Percentiles rank a stretch among this genome's conserved stretches.
Conservation (phyloP, 208 protist species). For the Naegleria gruberi region DNA sequence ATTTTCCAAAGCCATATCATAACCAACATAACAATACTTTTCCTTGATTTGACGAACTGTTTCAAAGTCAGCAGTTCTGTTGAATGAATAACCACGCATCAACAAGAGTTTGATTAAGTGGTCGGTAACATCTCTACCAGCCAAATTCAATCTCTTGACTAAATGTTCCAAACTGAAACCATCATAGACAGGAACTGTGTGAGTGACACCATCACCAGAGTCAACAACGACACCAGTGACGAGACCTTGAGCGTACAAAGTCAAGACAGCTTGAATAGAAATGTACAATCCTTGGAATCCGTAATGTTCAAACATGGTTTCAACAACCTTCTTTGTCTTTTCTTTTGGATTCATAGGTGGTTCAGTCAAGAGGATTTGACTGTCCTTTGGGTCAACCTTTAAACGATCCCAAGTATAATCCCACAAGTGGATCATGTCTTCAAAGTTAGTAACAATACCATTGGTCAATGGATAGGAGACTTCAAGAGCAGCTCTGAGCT, state of each 20-base stretch:
- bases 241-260: not conserved
- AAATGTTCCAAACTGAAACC: not conserved
- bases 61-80: not conserved
- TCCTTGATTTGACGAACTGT: not conserved
- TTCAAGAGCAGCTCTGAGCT: constrained; percentile 36
- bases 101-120: not conserved
- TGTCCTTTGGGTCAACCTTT: constrained; percentile 41
- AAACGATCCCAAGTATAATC: constrained; percentile 78
- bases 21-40: not conserved
- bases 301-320: not conserved
- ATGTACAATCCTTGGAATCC: not conserved
- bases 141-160: not conserved
- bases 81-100: not conserved
- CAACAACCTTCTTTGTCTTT: not conserved
- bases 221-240: not conserved
- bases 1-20: not conserved
- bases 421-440: constrained; percentile 91
- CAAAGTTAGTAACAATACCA: constrained; percentile 91
- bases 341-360: not conserved
- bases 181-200: not conserved
- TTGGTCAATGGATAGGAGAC: constrained; percentile 88
- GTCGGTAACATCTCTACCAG: not conserved
- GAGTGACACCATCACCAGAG: not conserved
- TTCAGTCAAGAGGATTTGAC: not conserved
- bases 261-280: not conserved